Conservation (phyloP, 805 yeast species). For the Maudiozyma saulgeensis region DNA sequence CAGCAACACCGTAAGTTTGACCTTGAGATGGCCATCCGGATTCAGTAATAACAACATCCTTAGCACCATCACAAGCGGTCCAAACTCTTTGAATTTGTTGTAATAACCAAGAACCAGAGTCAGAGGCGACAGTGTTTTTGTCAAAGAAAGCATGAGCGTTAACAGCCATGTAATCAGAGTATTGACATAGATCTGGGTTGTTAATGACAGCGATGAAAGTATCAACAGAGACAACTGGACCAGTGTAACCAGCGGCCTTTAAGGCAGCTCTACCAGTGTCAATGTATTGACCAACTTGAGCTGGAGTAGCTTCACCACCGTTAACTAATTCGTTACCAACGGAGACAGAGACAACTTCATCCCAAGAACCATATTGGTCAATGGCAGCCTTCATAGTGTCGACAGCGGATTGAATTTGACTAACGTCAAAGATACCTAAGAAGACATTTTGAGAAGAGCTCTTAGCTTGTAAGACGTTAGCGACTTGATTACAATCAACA, state of each 20-base stretch:
- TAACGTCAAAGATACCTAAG: conserved; percentile 61
- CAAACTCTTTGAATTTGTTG: conserved; percentile 85
- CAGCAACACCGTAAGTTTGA: conserved; percentile 67
- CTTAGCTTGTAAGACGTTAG: conserved; percentile 59
- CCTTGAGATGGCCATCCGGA: conserved; percentile 98
- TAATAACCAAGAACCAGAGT: conserved; percentile 86
- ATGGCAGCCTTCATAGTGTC: conserved; percentile 51
- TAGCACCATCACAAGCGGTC: conserved; percentile 68
- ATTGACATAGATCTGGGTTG: conserved; percentile 86
- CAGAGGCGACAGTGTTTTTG: conserved; percentile 62
- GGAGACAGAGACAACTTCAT: conserved; percentile 64
- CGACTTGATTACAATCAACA: conserved; percentile 78
- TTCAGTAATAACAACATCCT: conserved; percentile 75
- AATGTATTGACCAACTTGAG: conserved; percentile 60
- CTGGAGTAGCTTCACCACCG: conserved; percentile 64
- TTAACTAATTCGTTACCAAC: conserved; percentile 98
- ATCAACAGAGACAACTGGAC: conserved; percentile 91
- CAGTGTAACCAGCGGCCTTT: conserved; percentile 74
- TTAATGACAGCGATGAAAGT: conserved; percentile 89
- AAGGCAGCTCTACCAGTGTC: conserved; percentile 62
- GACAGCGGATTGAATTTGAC: conserved; percentile 46
- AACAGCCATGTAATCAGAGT: conserved; percentile 89
- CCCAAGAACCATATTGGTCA: conserved; percentile 63
- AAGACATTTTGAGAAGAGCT: conserved; percentile 55
- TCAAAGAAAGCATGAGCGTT: conserved; percentile 98